Evolutionary conservation across 2,329 filamentous ascomycete species (phyloP), one percentile per base, ranked within the genome.

Genomic region (Diplodia mutila): DNA sequence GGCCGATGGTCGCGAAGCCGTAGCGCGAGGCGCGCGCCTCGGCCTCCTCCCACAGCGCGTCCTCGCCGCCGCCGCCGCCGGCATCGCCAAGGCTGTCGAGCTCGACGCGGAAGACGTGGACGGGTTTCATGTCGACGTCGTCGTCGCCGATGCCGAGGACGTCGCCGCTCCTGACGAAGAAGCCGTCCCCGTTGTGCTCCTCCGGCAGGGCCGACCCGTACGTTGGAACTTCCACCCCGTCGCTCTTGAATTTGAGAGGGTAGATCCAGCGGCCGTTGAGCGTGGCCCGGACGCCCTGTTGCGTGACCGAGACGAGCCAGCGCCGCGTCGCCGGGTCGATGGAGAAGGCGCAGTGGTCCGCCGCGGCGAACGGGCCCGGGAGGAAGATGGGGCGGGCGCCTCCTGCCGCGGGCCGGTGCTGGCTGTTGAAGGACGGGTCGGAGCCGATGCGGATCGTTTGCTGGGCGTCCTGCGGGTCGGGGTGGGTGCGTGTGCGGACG

Each of bases 1-100:
- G 39, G 29, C 29, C 59, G 39, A 29, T 67, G 37, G 16, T 54
- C 16, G 67, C 54, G 14, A 64, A 49, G 49, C 69, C 66, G 53
- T 69, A 55, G 27, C 70, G 72, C 8, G 68, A 65, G 48, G 67
- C 69, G 66, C 68, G 68, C 46, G 59, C 46, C 46, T 63, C 59
- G 29, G 59, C 59, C 29, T 63, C 59, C 14, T 63, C 42, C 59
- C 59, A 63, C 42, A 63, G 27, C 16, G 46, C 27, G n/a, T 63
- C 37, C n/a, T 63, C 59, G n/a, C 42, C 37, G 16, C 2, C 42
- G 14, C 18, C 39, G n/a, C 7, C 42, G 42, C 3, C 42, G 46
- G 11, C 21, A 39, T 3, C 29, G 2, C 14, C 25, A 25, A 63
- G 12, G 21, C 23, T 18, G 18, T 54, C 61, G 32, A 39, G 16